Percentiles rank a stretch among this genome's conserved stretches.
These are phyloP conservation scores for Aureobasidium subglaciale DNA, from an alignment of 2,329 filamentous ascomycete genomes.

Conservation along the genomic window DNA sequence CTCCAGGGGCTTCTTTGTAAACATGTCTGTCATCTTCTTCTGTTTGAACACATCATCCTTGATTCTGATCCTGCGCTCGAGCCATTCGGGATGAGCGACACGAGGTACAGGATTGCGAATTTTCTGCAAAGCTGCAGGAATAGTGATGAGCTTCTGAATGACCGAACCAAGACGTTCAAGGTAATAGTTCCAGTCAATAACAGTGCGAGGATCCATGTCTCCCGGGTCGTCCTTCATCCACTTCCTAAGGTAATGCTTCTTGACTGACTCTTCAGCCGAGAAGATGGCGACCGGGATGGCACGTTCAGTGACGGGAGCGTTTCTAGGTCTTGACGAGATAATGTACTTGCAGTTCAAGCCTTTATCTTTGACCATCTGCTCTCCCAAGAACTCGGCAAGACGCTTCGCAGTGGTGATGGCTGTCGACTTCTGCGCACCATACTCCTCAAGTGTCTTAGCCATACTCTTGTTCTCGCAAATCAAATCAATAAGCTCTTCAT, in stretches of 20 bases:
- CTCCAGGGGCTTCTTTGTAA: conserved; percentile 63
- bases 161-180: conserved; percentile 91
- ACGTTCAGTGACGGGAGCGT: conserved; percentile 87
- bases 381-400: conserved; percentile 89
- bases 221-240: conserved; percentile 91
- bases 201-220: conserved; percentile 79
- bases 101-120: conserved; percentile 89
- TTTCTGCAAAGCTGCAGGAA: conserved; percentile 92
- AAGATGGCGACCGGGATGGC: conserved; percentile 96
- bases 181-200: conserved; percentile 98
- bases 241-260: conserved; percentile 82
- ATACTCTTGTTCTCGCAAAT: conserved; percentile 99
- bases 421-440: conserved; percentile 90
- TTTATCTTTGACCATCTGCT: conserved; percentile 99
- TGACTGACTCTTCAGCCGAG: conserved; percentile 81
- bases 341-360: conserved; percentile 99
- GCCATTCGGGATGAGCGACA: conserved; percentile 92
- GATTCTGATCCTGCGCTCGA: conserved; percentile 84
- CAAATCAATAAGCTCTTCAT: conserved; percentile 97
- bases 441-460: conserved; percentile 94
- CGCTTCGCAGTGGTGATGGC: conserved; percentile 98
- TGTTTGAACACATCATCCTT: conserved; percentile 98
- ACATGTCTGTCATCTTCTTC: conserved; percentile 95
- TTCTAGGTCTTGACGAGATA: conserved; percentile 79
- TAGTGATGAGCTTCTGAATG: conserved; percentile 98